Evolutionary conservation across 768 basidiomycete genomes (phyloP).

Genomic region (Pleurotus tuber-regium): DNA sequence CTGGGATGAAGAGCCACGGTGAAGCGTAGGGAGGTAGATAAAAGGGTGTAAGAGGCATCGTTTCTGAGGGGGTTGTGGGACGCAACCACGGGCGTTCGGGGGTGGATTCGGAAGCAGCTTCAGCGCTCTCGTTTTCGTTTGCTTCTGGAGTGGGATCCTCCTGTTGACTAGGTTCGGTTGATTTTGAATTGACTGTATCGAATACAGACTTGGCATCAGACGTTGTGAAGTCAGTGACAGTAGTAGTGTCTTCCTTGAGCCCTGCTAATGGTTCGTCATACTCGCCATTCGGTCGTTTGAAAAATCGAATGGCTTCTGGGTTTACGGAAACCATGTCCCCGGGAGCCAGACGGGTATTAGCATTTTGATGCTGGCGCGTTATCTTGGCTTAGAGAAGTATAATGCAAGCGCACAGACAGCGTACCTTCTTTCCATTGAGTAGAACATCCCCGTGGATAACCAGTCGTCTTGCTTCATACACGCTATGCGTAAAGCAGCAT

Average conservation of each 20-base stretch:
- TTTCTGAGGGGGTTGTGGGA: slow-evolving; percentile 12
- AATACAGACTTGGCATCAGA: not conserved
- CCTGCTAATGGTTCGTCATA: slow-evolving; percentile 25
- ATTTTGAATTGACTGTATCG: not conserved
- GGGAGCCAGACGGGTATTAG: slow-evolving; percentile 86
- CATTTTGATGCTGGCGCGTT: slow-evolving; percentile 63
- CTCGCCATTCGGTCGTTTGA: slow-evolving; percentile 39
- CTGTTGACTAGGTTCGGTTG: slow-evolving; percentile 10
- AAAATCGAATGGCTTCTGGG: slow-evolving; percentile 73
- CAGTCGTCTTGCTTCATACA: slow-evolving; percentile 85
- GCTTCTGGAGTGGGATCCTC: not conserved
- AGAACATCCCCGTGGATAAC: slow-evolving; percentile 85
- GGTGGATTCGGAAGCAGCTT: slow-evolving; percentile 2
- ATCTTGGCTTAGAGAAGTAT: too few relatives aligned
- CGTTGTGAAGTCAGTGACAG: not conserved
- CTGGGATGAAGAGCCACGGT: slow-evolving; percentile 91
- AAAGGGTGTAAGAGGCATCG: slow-evolving; percentile 75
- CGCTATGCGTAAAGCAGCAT: slow-evolving; percentile 81
- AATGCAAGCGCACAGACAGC: too few relatives aligned
- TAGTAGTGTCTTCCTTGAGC: not conserved
- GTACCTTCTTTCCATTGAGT: slow-evolving; percentile 87
- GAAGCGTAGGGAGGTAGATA: slow-evolving; percentile 83
- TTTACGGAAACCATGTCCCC: slow-evolving; percentile 94
- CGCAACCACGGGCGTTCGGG: slow-evolving; percentile 3
- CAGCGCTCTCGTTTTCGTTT: too few relatives aligned